These are phyloP conservation scores for Neoboletus magnificus DNA, from an alignment of 768 basidiomycete genomes.

Conservation along the genomic window DNA sequence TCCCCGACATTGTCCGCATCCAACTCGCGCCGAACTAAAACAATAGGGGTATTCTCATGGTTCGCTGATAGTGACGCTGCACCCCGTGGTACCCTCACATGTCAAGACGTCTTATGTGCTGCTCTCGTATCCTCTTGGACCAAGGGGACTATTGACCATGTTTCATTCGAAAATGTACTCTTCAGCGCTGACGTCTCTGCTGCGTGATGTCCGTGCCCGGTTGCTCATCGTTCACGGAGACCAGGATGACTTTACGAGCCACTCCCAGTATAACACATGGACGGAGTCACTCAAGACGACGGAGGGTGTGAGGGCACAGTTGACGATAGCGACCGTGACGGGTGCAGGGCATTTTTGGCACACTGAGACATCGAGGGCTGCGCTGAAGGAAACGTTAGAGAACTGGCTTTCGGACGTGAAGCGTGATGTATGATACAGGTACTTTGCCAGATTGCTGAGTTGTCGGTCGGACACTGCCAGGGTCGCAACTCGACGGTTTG, in stretches of 20 bases:
- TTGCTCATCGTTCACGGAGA: slow-evolving; percentile 68
- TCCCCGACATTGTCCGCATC: not conserved
- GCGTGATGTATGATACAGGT: not conserved
- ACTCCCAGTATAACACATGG: slow-evolving; percentile 56
- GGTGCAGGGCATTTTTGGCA: slow-evolving; percentile 70
- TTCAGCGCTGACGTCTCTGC: slow-evolving; percentile 46
- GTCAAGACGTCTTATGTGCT: slow-evolving; percentile 62
- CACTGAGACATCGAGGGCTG: slow-evolving; percentile 28
- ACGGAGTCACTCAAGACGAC: slow-evolving; percentile 33
- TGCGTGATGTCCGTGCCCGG: slow-evolving; percentile 43
- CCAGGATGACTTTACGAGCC: slow-evolving; percentile 66
- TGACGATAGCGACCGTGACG: slow-evolving; percentile 38
- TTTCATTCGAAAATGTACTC: slow-evolving; percentile 60
- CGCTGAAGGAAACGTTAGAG: slow-evolving; percentile 19
- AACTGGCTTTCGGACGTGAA: slow-evolving; percentile 24
- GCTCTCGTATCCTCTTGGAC: slow-evolving; percentile 74
- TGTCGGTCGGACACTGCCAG: slow-evolving; percentile 8
- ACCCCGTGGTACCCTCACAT: slow-evolving; percentile 48
- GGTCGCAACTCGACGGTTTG: not conserved
- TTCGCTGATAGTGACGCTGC: slow-evolving; percentile 65
- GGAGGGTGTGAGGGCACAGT: slow-evolving; percentile 22
- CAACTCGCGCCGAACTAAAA: slow-evolving; percentile 4
- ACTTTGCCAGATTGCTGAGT: not conserved
- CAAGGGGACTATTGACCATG: slow-evolving; percentile 63
- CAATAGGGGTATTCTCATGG: slow-evolving; percentile 82